Percentiles rank a stretch among this genome's conserved stretches.
These are phyloP conservation scores for Aspergillus persii DNA, from an alignment of 2,329 filamentous ascomycete species.

Conservation along the genomic window DNA sequence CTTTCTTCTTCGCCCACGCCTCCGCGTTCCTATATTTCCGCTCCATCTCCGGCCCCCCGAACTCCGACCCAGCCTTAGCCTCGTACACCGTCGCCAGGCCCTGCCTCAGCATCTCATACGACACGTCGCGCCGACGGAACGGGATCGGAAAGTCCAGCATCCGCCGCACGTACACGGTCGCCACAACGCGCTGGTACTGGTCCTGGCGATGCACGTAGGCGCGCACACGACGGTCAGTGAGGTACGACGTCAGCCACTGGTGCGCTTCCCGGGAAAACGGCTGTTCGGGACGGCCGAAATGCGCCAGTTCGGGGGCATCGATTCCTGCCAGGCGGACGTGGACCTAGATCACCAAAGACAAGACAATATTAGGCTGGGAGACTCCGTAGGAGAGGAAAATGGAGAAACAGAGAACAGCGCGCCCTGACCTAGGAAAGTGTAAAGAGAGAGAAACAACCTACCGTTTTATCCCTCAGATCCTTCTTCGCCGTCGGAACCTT, in stretches of 20 bases:
- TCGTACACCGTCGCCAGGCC: conserved; percentile 92
- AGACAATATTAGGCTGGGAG: not conserved
- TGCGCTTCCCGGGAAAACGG: conserved; percentile 79
- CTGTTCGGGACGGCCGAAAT: conserved; percentile 87
- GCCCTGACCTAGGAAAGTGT: not conserved
- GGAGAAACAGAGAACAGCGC: not conserved
- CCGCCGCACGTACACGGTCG: conserved; percentile 73
- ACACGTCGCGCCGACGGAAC: conserved; percentile 71
- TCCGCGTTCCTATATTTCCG: conserved; percentile 48
- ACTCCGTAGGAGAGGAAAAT: too few species aligned
- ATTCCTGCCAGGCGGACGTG: conserved; percentile 86
- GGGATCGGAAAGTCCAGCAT: conserved; percentile 37
- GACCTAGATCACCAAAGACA: conserved; percentile 51
- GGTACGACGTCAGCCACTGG: conserved; percentile 71
- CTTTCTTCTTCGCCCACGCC: conserved; percentile 60
- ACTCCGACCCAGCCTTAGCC: conserved; percentile 85
- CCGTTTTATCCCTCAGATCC: conserved; percentile 72
- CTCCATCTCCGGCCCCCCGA: conserved; percentile 65
- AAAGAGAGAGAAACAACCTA: conserved; percentile 44
- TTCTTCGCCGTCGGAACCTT: conserved; percentile 67
- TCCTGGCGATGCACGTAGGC: conserved; percentile 81
- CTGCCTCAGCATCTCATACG: conserved; percentile 79
- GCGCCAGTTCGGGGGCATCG: conserved; percentile 87
- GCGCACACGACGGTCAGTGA: conserved; percentile 71
- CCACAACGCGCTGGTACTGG: conserved; percentile 89